phyloP scores from a whole-genome alignment of 2,329 filamentous ascomycete genomes.

The Metarhizium brunneum region DNA sequence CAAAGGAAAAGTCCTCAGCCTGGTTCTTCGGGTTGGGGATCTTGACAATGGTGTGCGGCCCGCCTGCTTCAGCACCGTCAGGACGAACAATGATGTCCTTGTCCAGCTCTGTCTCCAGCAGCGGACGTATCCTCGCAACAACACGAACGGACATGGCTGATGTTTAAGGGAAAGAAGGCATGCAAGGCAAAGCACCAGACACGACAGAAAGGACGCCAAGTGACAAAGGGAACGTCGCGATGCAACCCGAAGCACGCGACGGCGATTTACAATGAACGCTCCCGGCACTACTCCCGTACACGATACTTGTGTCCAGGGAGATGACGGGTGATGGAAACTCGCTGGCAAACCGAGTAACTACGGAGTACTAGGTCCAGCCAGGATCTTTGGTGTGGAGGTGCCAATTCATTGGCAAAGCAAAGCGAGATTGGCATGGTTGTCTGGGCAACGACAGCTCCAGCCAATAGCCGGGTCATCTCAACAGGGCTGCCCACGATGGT shows the following conservation, averaged over 20 bases:
- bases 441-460: slow-evolving; percentile 1
- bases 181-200: slow-evolving; percentile 5
- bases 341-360: not conserved
- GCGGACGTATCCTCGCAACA: slow-evolving; percentile 80
- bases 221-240: slow-evolving; percentile 1
- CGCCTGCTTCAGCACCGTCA: slow-evolving; percentile 51
- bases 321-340: not conserved
- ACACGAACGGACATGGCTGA: slow-evolving; percentile 62
- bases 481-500: not conserved
- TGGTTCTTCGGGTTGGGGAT: slow-evolving; percentile 94
- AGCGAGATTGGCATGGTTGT: slow-evolving; percentile 5
- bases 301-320: not conserved
- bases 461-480: not conserved
- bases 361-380: not conserved
- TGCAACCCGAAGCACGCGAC: slow-evolving; percentile 1
- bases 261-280: not conserved
- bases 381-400: slow-evolving; percentile 3
- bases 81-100: slow-evolving; percentile 76
- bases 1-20: slow-evolving; percentile 82
- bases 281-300: not conserved
- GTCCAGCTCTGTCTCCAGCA: slow-evolving; percentile 77
- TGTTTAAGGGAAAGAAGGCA: slow-evolving; percentile 8
- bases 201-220: slow-evolving; percentile 1
- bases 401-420: slow-evolving; percentile 1
- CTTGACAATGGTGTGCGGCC: slow-evolving; percentile 61